These are phyloP conservation scores for Candida sanyaensis DNA, from an alignment of 1,139 yeast genomes.

Conservation along the genomic window DNA sequence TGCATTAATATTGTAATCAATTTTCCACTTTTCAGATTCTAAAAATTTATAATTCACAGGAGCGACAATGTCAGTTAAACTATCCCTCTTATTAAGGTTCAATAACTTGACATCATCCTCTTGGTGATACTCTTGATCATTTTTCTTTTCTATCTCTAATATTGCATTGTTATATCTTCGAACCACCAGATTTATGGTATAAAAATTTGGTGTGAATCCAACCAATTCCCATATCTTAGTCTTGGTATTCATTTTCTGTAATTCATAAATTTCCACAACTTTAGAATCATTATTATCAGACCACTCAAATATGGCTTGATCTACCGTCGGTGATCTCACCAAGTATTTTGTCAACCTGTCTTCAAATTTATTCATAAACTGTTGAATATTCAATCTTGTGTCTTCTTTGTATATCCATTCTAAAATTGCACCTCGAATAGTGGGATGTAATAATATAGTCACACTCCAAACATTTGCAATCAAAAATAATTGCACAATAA, in stretches of 20 bases:
- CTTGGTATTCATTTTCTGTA: constrained; percentile 56
- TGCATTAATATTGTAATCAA: constrained; percentile 56
- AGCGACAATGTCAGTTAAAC: constrained; percentile 43
- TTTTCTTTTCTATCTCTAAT: constrained; percentile 12
- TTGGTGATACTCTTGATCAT: constrained; percentile 14
- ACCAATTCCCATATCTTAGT: constrained; percentile 60
- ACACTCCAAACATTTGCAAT: constrained; percentile 54
- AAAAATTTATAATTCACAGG: constrained; percentile 61
- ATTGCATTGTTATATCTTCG: constrained; percentile 19
- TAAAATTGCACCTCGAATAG: constrained; percentile 44
- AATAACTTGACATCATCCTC: constrained; percentile 4
- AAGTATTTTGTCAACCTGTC: constrained; percentile 18
- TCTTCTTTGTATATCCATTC: constrained; percentile 58
- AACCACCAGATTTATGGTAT: constrained; percentile 41
- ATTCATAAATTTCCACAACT: constrained; percentile 65
- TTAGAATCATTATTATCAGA: constrained; percentile 8
- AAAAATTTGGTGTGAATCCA: constrained; percentile 59
- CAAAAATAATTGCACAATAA: constrained; percentile 33
- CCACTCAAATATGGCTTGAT: constrained; percentile 7
- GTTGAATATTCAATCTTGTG: constrained; percentile 52
- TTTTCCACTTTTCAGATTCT: constrained; percentile 46
- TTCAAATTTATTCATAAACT: constrained; percentile 50
- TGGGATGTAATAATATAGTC: constrained; percentile 56
- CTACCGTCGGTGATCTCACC: constrained; percentile 1
- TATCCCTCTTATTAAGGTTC: constrained; percentile 16